Base-by-base conservation (phyloP, 805 yeast species). In the Spathaspora gorwiae region DNA sequence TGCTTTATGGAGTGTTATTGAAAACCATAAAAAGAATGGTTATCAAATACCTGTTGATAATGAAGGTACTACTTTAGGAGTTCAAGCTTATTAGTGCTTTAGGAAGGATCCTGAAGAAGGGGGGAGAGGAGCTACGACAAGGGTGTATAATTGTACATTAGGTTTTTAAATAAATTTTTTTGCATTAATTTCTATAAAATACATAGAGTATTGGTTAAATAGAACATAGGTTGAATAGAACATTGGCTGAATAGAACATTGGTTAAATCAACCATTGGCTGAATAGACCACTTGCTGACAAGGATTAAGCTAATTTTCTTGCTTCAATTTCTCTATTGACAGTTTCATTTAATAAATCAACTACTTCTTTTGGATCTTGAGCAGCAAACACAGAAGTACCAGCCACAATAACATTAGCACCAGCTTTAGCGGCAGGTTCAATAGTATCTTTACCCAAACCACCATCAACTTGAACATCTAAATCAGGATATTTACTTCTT, bases 391-490 rank as follows among this genome's bases (percentile, higher is more conserved):
- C 95, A 41, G 95, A 79, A 12, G 97, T 92, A 39, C 99, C 99
- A 3, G 99, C 97, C 40, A 94, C 99, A 60, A 94, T 90, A 40
- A 90, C 97, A 60, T 94, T 94, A 42, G 99, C 99, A 46, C 99
- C 99, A 9, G 98, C 97, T 44, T 79, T 76, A n/a, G 97, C 96
- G 36, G 97, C 97, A 14, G 73, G 76, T 44, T 81, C 85, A 40
- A 92, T 83, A 1, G 96, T 94, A 37, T 81, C 90, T 52, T 81
- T 82, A 47, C 95, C 95, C 48, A 94, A 72, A 0, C 99, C 99
- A 53, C 99, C 99, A 65, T 94, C 99, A 14, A 94, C 99, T 70
- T 94, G 92, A 55, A 94, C 87, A 67, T 92, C 83, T 62, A 92
- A 71, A 14, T 82, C 62, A 10, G 97, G 97, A 64, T 75, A 89